Conservation (phyloP, 2,329 filamentous ascomycete species). For the Fusarium poae region DNA sequence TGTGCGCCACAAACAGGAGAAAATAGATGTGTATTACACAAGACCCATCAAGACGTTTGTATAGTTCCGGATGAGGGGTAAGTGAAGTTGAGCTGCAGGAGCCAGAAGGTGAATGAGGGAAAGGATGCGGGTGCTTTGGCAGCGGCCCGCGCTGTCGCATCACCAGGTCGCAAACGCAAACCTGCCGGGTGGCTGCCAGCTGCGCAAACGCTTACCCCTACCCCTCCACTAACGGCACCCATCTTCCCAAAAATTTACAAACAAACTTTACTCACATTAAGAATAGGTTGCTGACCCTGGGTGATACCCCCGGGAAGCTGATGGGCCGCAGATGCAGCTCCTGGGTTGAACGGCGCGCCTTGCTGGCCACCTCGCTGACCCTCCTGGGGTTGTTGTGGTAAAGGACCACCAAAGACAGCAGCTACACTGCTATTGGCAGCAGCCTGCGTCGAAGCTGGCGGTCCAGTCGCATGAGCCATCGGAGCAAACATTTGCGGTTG, state of each 20-base stretch:
- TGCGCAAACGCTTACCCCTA: conserved; percentile 20
- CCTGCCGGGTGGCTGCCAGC: conserved; percentile 24
- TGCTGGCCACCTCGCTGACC: conserved; percentile 64
- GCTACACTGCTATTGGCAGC: conserved; percentile 71
- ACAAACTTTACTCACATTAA: conserved; percentile 62
- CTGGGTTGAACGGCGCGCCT: conserved; percentile 60
- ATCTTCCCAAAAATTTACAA: conserved; percentile 10
- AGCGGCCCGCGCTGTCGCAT: conserved; percentile 26
- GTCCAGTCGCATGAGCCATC: conserved; percentile 64
- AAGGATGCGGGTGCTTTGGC: conserved; percentile 33
- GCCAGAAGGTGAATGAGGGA: neutral
- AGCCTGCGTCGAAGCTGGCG: conserved; percentile 66
- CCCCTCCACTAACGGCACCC: conserved; percentile 16
- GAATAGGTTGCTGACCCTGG: conserved; percentile 60
- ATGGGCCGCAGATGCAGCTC: conserved; percentile 57
- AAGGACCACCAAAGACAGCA: conserved; percentile 77
- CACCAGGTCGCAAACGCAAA: conserved; percentile 33
- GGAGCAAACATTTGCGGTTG: conserved; percentile 71
- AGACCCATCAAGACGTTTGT: neutral
- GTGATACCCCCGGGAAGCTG: conserved; percentile 57
- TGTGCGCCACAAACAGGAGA: conserved; percentile 5
- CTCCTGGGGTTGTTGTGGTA: conserved; percentile 75
- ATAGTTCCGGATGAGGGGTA: conserved; percentile 10
- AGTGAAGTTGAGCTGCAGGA: conserved; percentile 1
- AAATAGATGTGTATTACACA: conserved; percentile 5